Evolutionary conservation across 1,284 basidiomycete species (phyloP).

Genomic region (Schizophyllum amplum): DNA sequence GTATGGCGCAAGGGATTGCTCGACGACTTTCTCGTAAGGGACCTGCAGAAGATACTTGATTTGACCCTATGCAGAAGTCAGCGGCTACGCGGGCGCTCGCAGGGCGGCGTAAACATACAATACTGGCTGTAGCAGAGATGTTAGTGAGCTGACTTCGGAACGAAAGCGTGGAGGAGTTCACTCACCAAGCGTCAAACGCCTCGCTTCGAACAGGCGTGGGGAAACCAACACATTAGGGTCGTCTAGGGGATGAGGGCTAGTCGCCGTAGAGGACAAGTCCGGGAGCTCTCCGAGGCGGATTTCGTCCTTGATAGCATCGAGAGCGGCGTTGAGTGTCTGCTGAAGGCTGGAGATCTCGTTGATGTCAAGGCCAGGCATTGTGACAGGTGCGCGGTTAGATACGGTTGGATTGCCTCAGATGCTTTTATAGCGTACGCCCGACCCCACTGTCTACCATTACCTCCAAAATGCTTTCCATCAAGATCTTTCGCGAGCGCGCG

Average conservation of each 20-base stretch:
- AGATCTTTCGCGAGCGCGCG: neutral
- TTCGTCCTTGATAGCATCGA: conserved; percentile 28
- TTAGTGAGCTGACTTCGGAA: neutral
- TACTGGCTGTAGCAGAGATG: conserved; percentile 7
- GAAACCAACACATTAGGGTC: conserved; percentile 25
- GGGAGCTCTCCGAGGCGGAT: conserved; percentile 24
- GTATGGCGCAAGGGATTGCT: conserved; percentile 5
- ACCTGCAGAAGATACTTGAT: conserved; percentile 5
- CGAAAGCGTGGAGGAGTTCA: neutral
- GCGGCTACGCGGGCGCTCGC: neutral
- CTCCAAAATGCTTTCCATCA: neutral
- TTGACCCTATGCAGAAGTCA: conserved; percentile 1
- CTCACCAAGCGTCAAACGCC: conserved; percentile 24
- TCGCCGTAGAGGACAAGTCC: conserved; percentile 26
- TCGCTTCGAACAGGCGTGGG: conserved; percentile 27
- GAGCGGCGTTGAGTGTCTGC: conserved; percentile 25
- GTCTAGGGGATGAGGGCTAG: conserved; percentile 26
- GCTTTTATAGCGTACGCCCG: neutral
- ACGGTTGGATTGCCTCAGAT: neutral
- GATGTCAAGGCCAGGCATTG: neutral
- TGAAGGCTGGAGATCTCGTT: conserved; percentile 27
- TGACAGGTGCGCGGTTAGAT: too few relatives aligned
- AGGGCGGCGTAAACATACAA: too few relatives aligned
- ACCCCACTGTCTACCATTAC: neutral
- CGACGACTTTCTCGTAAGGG: conserved; percentile 5